phyloP scores from a whole-genome alignment of 2,329 filamentous ascomycete genomes.

The Nemania serpens region DNA sequence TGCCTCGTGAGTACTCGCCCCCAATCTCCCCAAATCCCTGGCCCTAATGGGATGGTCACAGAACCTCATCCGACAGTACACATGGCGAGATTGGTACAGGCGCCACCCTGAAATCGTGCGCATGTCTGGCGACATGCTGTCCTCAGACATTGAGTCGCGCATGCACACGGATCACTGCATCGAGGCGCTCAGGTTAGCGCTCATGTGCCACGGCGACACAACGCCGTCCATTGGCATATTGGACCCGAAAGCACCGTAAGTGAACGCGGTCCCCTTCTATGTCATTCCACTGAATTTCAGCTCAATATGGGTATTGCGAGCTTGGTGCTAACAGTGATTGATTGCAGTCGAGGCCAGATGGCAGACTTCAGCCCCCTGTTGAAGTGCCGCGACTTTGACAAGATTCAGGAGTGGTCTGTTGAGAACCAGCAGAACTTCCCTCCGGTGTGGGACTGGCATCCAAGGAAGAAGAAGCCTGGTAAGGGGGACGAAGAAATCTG shows the following conservation, averaged over 20 bases:
- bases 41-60: not conserved
- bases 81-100: conserved; percentile 20
- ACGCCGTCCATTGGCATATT: conserved; percentile 16
- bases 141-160: conserved; percentile 13
- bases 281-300: too few relatives aligned
- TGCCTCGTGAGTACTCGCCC: conserved; percentile 16
- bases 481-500: too few relatives aligned
- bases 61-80: conserved; percentile 22
- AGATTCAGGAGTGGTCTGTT: conserved; percentile 18
- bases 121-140: conserved; percentile 15
- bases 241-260: conserved; percentile 13
- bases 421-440: conserved; percentile 9
- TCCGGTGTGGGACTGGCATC: conserved; percentile 8
- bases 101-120: conserved; percentile 16
- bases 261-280: too few relatives aligned
- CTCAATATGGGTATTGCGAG: too few relatives aligned
- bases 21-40: not conserved
- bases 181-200: conserved; percentile 7
- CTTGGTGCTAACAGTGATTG: too few relatives aligned
- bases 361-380: conserved; percentile 11
- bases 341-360: conserved; percentile 17
- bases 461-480: conserved; percentile 6
- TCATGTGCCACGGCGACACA: conserved; percentile 18
- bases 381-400: conserved; percentile 17
- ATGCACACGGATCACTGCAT: conserved; percentile 22